Conservation (phyloP, 768 basidiomycete species). For the Trametes cingulata region DNA sequence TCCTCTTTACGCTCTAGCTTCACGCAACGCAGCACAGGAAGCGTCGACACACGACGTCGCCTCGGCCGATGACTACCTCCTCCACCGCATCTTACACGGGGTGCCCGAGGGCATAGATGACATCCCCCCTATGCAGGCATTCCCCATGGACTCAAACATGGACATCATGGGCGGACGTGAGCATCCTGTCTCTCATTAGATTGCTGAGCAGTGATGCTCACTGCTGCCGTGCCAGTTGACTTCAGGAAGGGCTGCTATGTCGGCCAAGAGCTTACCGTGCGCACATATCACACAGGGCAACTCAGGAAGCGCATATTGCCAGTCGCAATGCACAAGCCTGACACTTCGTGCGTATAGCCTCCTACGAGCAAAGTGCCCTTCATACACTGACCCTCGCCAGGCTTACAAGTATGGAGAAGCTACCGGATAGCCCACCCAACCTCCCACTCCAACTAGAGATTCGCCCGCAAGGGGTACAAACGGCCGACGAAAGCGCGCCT, state of each 20-base stretch:
- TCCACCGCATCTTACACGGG: slow-evolving; percentile 79
- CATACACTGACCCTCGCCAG: neutral
- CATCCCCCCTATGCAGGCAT: slow-evolving; percentile 71
- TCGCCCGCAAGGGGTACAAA: slow-evolving; percentile 28
- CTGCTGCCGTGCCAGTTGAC: slow-evolving; percentile 58
- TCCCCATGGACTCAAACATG: slow-evolving; percentile 94
- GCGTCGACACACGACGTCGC: slow-evolving; percentile 56
- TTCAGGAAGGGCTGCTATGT: slow-evolving; percentile 98
- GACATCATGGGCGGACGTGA: slow-evolving; percentile 93
- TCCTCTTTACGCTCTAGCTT: slow-evolving; percentile 5
- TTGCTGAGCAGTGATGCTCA: neutral
- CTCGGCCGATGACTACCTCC: slow-evolving; percentile 57
- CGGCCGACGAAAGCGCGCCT: slow-evolving; percentile 27
- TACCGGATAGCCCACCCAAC: neutral
- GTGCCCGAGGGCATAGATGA: slow-evolving; percentile 87
- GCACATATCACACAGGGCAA: slow-evolving; percentile 93
- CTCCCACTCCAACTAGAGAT: slow-evolving; percentile 30
- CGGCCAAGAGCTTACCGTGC: slow-evolving; percentile 94
- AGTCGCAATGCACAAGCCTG: slow-evolving; percentile 53
- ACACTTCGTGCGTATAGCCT: slow-evolving; percentile 29
- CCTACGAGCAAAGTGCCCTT: neutral
- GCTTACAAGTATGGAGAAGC: neutral
- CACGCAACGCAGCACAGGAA: slow-evolving; percentile 47
- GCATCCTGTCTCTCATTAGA: slow-evolving; percentile 31
- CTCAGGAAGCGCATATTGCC: slow-evolving; percentile 90